These are phyloP conservation scores for Diddensiella santjacobensis DNA, from an alignment of 805 yeast genomes.

Conservation along the genomic window DNA sequence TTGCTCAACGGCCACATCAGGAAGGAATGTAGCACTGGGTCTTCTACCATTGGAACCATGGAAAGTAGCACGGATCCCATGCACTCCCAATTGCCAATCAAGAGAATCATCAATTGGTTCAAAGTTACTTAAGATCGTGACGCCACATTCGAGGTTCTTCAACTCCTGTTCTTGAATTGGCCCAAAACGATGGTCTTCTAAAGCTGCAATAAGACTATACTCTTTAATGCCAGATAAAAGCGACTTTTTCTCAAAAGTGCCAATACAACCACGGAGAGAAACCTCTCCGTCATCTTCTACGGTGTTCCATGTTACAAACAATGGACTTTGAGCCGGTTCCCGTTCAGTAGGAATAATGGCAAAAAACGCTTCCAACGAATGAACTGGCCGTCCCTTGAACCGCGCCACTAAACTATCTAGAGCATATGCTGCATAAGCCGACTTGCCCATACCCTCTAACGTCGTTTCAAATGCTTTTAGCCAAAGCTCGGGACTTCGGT, in stretches of 20 bases:
- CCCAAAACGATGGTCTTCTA: slow-evolving; percentile 72
- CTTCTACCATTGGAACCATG: slow-evolving; percentile 37
- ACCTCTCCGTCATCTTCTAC: slow-evolving; percentile 24
- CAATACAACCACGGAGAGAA: slow-evolving; percentile 84
- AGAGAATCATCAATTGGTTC: slow-evolving; percentile 47
- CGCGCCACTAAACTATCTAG: slow-evolving; percentile 38
- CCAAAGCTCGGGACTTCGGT: not conserved
- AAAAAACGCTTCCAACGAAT: slow-evolving; percentile 15
- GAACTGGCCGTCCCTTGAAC: slow-evolving; percentile 21
- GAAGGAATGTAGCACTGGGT: slow-evolving; percentile 76
- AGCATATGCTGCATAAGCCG: slow-evolving; percentile 39
- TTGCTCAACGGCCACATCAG: slow-evolving; percentile 86
- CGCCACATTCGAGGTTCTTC: slow-evolving; percentile 47
- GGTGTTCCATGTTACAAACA: slow-evolving; percentile 84
- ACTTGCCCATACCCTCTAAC: not conserved
- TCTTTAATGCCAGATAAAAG: slow-evolving; percentile 55
- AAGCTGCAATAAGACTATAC: slow-evolving; percentile 66
- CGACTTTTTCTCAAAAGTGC: slow-evolving; percentile 64
- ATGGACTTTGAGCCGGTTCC: slow-evolving; percentile 41
- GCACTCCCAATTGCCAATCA: slow-evolving; percentile 79
- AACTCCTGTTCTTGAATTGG: slow-evolving; percentile 61
- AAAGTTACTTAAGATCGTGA: slow-evolving; percentile 63
- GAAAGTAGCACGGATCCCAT: slow-evolving; percentile 70
- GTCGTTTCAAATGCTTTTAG: not conserved
- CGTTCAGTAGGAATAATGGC: slow-evolving; percentile 10